A percentile compares a stretch with the other conserved stretches of the same genome.
Evolutionary conservation across 306 rosid species (phyloP).

Genomic region (Parietaria judaica): DNA sequence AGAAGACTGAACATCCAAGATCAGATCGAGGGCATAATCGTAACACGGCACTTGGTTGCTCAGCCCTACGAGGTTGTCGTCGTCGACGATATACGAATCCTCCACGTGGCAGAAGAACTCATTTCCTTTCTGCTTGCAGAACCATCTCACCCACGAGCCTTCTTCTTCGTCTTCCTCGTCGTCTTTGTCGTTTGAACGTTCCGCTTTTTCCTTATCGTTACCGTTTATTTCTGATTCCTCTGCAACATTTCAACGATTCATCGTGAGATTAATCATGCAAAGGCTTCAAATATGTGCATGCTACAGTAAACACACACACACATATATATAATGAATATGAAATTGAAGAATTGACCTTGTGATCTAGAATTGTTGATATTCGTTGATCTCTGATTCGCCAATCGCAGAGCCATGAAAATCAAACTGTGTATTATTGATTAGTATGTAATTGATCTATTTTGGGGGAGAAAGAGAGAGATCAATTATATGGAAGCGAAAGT

Average conservation of each 20-base stretch:
- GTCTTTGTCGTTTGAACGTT: conserved; percentile 42
- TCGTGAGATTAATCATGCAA: no score
- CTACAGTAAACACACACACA: no score
- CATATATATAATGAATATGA: no score
- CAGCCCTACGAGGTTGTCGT: conserved; percentile 55
- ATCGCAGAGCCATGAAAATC: no score
- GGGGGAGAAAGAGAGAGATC: no score
- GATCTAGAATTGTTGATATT: no score
- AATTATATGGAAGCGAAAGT: no score
- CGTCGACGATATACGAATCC: conserved; percentile 63
- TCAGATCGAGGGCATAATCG: conserved; percentile 61
- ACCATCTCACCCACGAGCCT: conserved; percentile 58
- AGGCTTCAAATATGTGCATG: no score
- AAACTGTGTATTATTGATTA: no score
- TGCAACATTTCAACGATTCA: conserved; percentile 13
- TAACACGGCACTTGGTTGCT: conserved; percentile 62
- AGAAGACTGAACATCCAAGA: conserved; percentile 66
- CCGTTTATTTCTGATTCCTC: conserved; percentile 58
- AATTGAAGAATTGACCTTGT: no score
- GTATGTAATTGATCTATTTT: no score
- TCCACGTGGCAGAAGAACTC: conserved; percentile 72
- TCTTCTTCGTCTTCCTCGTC: conserved; percentile 53
- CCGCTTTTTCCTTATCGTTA: conserved; percentile 21
- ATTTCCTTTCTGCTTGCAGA: conserved; percentile 65
- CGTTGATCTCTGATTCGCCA: no score